Conservation (phyloP, 148 eudicot genomes). For the Fagopyrum homotropicum region DNA sequence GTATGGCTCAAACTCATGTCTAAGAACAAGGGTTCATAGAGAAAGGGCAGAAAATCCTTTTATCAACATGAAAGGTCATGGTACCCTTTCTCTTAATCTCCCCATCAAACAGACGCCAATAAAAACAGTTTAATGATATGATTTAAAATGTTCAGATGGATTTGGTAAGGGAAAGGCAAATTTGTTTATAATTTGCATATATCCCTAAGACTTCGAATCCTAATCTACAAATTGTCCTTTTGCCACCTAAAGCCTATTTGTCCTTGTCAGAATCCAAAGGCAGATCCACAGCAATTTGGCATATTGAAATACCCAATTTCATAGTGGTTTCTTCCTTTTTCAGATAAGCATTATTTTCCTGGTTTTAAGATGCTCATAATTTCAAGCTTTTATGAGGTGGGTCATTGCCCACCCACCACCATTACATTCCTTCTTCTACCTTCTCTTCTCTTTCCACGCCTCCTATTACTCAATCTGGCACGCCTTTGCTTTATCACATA, state of each 20-base stretch:
- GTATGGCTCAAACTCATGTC: neutral
- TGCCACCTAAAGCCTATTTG: neutral
- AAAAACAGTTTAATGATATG: neutral
- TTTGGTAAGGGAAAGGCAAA: neutral
- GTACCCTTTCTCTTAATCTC: neutral
- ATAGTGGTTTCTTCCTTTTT: constrained; percentile 1
- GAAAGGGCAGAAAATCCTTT: neutral
- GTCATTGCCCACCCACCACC: neutral
- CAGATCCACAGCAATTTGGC: neutral
- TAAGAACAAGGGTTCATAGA: neutral
- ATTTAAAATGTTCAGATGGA: neutral
- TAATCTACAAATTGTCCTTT: neutral
- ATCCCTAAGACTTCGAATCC: neutral
- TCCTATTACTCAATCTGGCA: neutral
- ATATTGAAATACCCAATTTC: neutral
- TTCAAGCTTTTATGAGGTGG: neutral
- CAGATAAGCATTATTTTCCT: neutral
- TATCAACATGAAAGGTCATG: neutral
- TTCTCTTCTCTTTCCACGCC: constrained; percentile 6
- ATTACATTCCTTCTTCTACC: constrained; percentile 3
- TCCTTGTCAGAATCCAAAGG: constrained; percentile 1
- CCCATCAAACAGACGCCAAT: neutral
- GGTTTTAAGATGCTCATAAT: neutral
- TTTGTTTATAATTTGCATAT: neutral
- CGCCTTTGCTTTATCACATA: neutral